Base-by-base conservation (phyloP, 495 filamentous ascomycete species). In the Terfezia boudieri region DNA sequence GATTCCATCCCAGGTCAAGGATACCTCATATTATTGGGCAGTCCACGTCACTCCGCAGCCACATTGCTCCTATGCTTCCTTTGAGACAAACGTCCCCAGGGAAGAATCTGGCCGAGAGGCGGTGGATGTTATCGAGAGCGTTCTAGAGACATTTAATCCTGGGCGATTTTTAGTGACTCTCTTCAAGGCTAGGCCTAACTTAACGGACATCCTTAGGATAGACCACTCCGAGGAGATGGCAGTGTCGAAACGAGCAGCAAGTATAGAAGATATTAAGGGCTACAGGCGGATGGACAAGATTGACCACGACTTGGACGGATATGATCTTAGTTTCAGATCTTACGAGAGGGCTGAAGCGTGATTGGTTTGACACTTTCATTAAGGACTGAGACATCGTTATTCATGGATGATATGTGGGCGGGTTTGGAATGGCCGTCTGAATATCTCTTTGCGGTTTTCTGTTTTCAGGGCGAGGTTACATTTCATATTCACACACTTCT, bases 31-130 rank as follows among this genome's bases (percentile, higher is more conserved):
- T 70, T 96, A 99, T 69, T 99, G 94, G 73, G 96, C 89, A 2
- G 92, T 99, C 48, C 92, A 99, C 66, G 92, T 99, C 56, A 99
- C 92, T 0, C 92, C 92, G 0, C 92, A 99, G 73, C 83, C 90
- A 37, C 78, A 92, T 63, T 99, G 89, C 73, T 94, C 86, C n/a
- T 99, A 93, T 63, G 92, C 92, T 14, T 94, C 87, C 5, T 99
- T 99, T 64, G 92, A 99, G 73, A 95, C 92, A 59, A 96, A 99
- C 59, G 90, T 99, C 8, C 90, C 92, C n/a, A 79, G 84, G 54
- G 77, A 78, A 22, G 84, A 92, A 68, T 82, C 76, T 52, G 89
- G 90, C 11, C 86, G 88, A 60, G 79, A 86, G 63, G 94, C 89
- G 22, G 79, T 78, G 32, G 88, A 92, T 36, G 77, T 96, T 57